Base-by-base conservation (phyloP, 176 grass and related monocot genomes). In the Oryza officinalis region DNA sequence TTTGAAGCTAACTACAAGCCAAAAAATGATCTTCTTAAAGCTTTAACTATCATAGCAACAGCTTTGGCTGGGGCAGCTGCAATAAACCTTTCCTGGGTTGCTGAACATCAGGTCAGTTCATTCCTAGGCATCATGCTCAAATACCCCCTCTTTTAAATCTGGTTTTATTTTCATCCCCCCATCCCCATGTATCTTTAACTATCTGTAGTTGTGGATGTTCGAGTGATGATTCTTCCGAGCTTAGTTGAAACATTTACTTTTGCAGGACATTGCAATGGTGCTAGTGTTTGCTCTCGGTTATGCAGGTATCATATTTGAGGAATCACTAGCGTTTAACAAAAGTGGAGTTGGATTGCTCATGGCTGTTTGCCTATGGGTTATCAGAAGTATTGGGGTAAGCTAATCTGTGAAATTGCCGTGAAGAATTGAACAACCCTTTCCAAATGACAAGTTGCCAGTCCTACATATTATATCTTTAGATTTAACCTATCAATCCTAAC, bases 1-100 rank as follows among this genome's bases (percentile, higher is more conserved):
- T 90, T 92, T 74, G 89, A 93, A 84, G 89, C 84, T 76, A 93
- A 88, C 83, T 93, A 95, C 89, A 86, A 92, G 79, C 91, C 91
- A 22, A 95, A 98, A 81, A 85, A 92, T 88, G 96, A 98, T 81
- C 40, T 93, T 52, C 25, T 93, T 71, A 98, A 98, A 94, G 87
- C 96, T 86, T 43, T 98, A 80, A 81, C 87, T 75, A 86, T 98
- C 69, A 72, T 95, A 74, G 89, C 85, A 72, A 20, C 89, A 45
- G 63, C 89, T 86, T 88, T 98, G 83, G 85, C 85, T 63, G 96
- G 96, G 63, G 82, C 96, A 59, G 93, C 89, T 74, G 89, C 93
- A 79, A 95, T 95, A 83, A 98, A 95, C 83, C 93, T 95, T 86
- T 95, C 96, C 27, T 98, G 96, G 96, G 93, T 98, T 63, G 93